Evolutionary conservation across 768 basidiomycete species (phyloP).

Genomic region (Lactarius hengduanensis): DNA sequence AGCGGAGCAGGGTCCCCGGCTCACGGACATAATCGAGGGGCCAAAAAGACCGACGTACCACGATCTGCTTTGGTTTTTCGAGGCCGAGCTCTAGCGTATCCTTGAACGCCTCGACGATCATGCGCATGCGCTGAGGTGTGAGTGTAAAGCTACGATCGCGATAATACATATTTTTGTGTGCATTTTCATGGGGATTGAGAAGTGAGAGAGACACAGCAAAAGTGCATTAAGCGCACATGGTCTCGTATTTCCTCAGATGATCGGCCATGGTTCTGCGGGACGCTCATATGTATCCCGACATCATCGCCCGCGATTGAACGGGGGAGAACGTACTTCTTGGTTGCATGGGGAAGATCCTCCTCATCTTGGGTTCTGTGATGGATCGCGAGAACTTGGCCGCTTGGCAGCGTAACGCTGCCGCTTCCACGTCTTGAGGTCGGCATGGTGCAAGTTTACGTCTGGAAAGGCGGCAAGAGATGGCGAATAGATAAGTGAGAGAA

Average conservation of each 20-base stretch:
- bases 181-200: neutral
- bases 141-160: slow-evolving; percentile 64
- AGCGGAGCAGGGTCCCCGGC: neutral
- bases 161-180: slow-evolving; percentile 15
- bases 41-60: slow-evolving; percentile 54
- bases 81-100: slow-evolving; percentile 88
- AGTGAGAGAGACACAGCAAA: slow-evolving; percentile 12
- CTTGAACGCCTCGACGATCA: slow-evolving; percentile 96
- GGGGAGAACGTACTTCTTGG: slow-evolving; percentile 68
- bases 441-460: slow-evolving; percentile 40
- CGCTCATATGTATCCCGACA: slow-evolving; percentile 18
- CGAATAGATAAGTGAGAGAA: slow-evolving; percentile 20
- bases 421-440: slow-evolving; percentile 75
- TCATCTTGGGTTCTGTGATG: slow-evolving; percentile 88
- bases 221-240: slow-evolving; percentile 52
- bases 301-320: slow-evolving; percentile 15
- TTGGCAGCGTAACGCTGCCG: slow-evolving; percentile 66
- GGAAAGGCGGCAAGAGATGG: slow-evolving; percentile 23
- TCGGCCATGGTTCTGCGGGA: slow-evolving; percentile 82
- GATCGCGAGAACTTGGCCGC: slow-evolving; percentile 77
- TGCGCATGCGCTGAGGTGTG: slow-evolving; percentile 89
- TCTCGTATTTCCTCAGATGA: slow-evolving; percentile 89
- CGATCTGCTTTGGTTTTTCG: slow-evolving; percentile 76
- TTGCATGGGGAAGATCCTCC: slow-evolving; percentile 87
- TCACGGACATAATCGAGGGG: slow-evolving; percentile 6